phyloP scores from a whole-genome alignment of 75 land plant genomes.

The Pseudotsuga menziesii region DNA sequence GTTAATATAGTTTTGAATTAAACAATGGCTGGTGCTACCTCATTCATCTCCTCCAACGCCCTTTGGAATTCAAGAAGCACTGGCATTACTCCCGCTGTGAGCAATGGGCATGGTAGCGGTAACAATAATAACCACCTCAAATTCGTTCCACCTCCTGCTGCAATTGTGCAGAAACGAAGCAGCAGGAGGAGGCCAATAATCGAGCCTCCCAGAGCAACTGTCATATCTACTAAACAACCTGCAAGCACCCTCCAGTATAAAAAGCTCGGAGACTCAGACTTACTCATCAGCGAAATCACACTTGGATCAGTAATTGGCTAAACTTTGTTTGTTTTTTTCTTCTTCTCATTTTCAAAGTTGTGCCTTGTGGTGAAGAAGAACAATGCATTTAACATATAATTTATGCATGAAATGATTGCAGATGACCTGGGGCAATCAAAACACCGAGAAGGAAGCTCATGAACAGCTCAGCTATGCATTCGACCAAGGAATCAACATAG shows the following conservation, averaged over 20 bases:
- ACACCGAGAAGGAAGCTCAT: slow-evolving; percentile 95
- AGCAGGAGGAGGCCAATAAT: not conserved
- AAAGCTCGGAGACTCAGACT: slow-evolving; percentile 89
- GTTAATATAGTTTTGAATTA: too few species aligned
- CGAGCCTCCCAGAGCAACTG: not conserved
- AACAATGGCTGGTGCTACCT: too few species aligned
- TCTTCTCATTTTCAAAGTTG: not conserved
- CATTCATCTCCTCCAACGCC: not conserved
- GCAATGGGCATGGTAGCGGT: not conserved
- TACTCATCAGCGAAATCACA: slow-evolving; percentile 70
- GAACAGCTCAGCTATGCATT: slow-evolving; percentile 84
- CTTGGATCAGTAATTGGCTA: slow-evolving; percentile 65
- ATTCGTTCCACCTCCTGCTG: not conserved
- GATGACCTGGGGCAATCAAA: slow-evolving; percentile 99
- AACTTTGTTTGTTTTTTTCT: not conserved
- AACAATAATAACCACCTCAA: not conserved
- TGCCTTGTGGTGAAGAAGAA: not conserved
- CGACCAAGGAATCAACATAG: slow-evolving; percentile 79
- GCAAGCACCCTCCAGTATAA: slow-evolving; percentile 36
- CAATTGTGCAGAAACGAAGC: not conserved
- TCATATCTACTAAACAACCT: not conserved
- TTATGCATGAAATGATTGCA: slow-evolving; percentile 14
- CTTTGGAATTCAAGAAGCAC: not conserved
- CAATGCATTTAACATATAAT: not conserved
- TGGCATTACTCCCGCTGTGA: not conserved